Evolutionary conservation across 768 basidiomycete species (phyloP), one percentile per base, ranked within the genome.

Genomic region (Leccinum fibrillosum): DNA sequence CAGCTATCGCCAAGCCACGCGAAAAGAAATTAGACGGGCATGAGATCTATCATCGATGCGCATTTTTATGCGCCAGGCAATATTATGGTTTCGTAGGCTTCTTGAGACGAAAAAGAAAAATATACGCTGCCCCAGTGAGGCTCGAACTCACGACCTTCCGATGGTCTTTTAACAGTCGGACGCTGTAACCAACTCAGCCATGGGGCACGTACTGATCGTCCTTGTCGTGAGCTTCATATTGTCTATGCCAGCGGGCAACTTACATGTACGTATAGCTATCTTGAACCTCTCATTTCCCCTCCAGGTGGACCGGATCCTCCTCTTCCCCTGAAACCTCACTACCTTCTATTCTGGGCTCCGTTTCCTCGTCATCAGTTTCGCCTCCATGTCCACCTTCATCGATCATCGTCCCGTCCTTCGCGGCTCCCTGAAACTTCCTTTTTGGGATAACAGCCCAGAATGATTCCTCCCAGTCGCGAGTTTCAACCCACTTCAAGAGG

Each of bases 361-460:
- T 9, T 19, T 52, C 49, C 13, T 32, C 32, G 5, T 19, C 42
- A 15, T 49, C 30, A 21, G 23, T 17, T 7, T 53, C 35, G 4
- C 28, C 21, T 23, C 11, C 35, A 44, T 28, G 19, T 52, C 45
- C 42, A 3, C 15, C 26, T 21, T 49, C 53, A 19, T 49, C 23
- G 53, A 11, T 56, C 39, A 5, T n/a, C 35, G 4, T 42, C 9
- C 9, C 39, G 6, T 53, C 45, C 19, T 37, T 45, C 32, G 7
- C 69, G 11, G 54, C 60, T 42, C 62, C 64, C 48, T 85, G 80
- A 64, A 96, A 93, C 73, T 99, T 99, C 54, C 97, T 81, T 66
- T 86, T 88, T 0, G 97, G 97, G 54, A 99, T 90, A 52, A 96
- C 91, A n/a, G 83, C 79, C 67, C 90, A 84, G 53, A 99, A 82